Evolutionary conservation across 495 filamentous ascomycete species (phyloP).

Genomic region (Chaetomidium leptoderma): DNA sequence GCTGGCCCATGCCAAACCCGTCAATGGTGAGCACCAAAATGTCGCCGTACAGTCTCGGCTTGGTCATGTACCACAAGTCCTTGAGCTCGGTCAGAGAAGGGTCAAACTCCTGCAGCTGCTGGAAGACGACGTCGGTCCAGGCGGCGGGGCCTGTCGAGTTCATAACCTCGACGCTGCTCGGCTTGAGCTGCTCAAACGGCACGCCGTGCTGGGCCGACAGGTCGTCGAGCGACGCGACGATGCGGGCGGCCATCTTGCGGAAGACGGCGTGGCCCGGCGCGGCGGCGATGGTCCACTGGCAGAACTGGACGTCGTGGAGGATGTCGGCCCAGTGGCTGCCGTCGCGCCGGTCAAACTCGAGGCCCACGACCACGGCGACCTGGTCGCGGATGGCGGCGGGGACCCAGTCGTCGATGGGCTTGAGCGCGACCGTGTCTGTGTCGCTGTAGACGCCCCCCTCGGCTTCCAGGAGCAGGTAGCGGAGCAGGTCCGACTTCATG

Average conservation of each 20-base stretch:
- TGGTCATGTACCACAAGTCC: conserved; percentile 24
- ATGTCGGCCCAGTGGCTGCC: conserved; percentile 26
- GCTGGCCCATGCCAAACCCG: conserved; percentile 30
- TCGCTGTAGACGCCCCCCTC: conserved; percentile 53
- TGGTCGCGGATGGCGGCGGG: conserved; percentile 35
- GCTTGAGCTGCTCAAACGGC: conserved; percentile 27
- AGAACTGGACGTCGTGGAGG: conserved; percentile 36
- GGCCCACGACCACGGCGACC: conserved; percentile 34
- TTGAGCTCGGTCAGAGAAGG: conserved; percentile 10
- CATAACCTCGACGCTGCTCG: conserved; percentile 28
- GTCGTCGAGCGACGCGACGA: conserved; percentile 32
- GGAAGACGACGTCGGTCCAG: conserved; percentile 28
- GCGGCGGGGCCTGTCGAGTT: conserved; percentile 31
- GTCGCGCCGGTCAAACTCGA: conserved; percentile 36
- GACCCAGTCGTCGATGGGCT: conserved; percentile 43
- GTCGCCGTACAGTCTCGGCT: conserved; percentile 28
- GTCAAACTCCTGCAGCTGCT: conserved; percentile 22
- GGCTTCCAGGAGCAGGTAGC: conserved; percentile 48
- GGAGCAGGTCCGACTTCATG: conserved; percentile 50
- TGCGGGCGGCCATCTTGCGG: conserved; percentile 31
- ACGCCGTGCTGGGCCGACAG: conserved; percentile 27
- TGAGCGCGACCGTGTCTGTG: conserved; percentile 49
- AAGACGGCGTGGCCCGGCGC: conserved; percentile 39
- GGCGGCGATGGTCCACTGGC: conserved; percentile 43
- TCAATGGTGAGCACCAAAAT: conserved; percentile 30